A percentile compares a stretch with the other conserved stretches of the same genome.
Evolutionary conservation across 495 filamentous ascomycete genomes (phyloP).

Genomic region (Lentithecium fluviatile): DNA sequence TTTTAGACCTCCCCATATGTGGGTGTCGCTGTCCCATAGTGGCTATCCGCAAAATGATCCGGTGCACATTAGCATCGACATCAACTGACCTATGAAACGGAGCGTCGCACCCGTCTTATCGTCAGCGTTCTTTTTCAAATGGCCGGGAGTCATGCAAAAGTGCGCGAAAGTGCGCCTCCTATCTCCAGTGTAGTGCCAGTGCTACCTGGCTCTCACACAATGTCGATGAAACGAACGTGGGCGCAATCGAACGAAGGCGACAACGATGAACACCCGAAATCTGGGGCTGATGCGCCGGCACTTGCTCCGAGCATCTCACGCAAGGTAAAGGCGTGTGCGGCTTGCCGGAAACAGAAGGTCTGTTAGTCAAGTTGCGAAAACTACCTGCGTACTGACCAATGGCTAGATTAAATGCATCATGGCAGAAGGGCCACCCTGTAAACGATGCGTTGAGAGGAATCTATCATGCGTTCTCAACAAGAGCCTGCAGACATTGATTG

Average conservation of each 20-base stretch:
- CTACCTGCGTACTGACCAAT: not conserved
- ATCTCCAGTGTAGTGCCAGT: no score
- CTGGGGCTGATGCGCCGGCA: not conserved
- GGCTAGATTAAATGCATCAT: conserved; percentile 53
- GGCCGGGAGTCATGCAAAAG: no score
- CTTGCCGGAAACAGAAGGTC: conserved; percentile 56
- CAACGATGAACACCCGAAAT: not conserved
- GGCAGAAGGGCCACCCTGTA: conserved; percentile 48
- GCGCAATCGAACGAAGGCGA: conserved; percentile 16
- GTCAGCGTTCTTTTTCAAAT: no score
- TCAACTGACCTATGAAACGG: no score
- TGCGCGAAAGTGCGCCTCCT: no score
- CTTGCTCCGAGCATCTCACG: conserved; percentile 53
- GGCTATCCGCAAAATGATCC: no score
- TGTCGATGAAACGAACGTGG: conserved; percentile 24
- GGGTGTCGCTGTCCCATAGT: no score
- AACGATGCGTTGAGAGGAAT: conserved; percentile 52
- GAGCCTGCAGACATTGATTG: conserved; percentile 55
- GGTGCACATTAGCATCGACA: no score
- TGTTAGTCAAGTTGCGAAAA: conserved; percentile 16
- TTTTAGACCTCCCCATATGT: no score
- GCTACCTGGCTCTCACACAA: not conserved
- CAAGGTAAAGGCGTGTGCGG: conserved; percentile 56
- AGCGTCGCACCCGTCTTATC: no score
- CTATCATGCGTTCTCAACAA: conserved; percentile 57